Base-by-base conservation (phyloP, 2,329 filamentous ascomycete genomes). In the Pseudopyricularia cyperi region DNA sequence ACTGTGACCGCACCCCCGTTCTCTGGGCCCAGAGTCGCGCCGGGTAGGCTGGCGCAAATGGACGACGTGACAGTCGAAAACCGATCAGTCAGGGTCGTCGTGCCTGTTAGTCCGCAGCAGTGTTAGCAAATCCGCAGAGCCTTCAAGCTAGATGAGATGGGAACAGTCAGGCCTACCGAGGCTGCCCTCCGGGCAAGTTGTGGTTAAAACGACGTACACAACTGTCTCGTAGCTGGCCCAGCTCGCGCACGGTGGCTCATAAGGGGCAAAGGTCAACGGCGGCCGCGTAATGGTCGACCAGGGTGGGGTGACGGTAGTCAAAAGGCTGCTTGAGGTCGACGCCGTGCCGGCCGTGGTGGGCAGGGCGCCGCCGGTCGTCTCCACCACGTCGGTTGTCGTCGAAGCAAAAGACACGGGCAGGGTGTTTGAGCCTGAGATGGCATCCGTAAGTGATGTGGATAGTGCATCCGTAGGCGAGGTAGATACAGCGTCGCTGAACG, bases 201-300 rank as follows among this genome's bases (percentile, higher is more conserved):
- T 62, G 8, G 58, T 59, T 19, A 66, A 55, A 7, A 60, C 58
- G 28, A 65, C 57, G 44, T 63, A 57, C 30, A 64, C 53, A 22
- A 66, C 60, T 17, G 65, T 57, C 52, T 67, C 63, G 39, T 67
- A 53, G 46, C 63, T 64, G 24, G 67, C 58, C 54, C 57, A 62
- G 2, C 15, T 44, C 32, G 51, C 55, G 51, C 60, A 62, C 28
- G 35, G 17, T 22, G 32, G 19, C 14, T 42, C 33, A 15, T 50
- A 50, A 3, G 48, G 48, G 2, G 15, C 17, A 24, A 35, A 15
- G 9, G 33, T 50, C 14, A 42, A 26, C 22, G 48, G 33, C 12
- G 48, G 48, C 33, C 7, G 37, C 9, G 26, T 32, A n/a, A n/a
- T 33, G 19, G 35, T 44, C 4, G 46, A 37, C 7, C 24, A 50